A percentile compares a stretch with the other conserved stretches of the same genome.
These are phyloP conservation scores for Saccharomyces hybrid DNA, from an alignment of 1,139 yeast genomes.

Conservation along the genomic window DNA sequence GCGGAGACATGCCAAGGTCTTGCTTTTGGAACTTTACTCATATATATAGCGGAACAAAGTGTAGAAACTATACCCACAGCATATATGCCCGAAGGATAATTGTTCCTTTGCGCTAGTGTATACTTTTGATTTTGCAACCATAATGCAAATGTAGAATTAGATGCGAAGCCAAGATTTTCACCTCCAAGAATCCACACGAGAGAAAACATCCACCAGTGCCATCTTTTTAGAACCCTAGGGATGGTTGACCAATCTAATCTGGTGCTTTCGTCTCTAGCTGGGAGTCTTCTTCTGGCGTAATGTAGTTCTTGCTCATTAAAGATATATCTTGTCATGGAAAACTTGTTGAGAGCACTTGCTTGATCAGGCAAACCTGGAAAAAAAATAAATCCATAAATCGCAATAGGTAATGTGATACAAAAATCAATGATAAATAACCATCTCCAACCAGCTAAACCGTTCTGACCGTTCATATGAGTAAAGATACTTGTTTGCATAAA, in stretches of 20 bases:
- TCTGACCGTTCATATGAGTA: constrained; percentile 39
- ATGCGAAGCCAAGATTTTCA: constrained; percentile 48
- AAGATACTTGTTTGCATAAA: constrained; percentile 59
- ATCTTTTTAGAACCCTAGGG: constrained; percentile 43
- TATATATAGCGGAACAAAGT: constrained; percentile 40
- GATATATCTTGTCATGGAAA: constrained; percentile 26
- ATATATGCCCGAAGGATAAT: constrained; percentile 51
- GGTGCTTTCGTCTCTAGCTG: constrained; percentile 35
- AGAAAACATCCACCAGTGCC: constrained; percentile 56
- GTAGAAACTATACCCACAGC: constrained; percentile 49
- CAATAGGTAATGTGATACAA: constrained; percentile 47
- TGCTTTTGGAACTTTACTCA: constrained; percentile 38
- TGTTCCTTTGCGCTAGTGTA: constrained; percentile 43
- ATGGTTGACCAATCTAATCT: constrained; percentile 40
- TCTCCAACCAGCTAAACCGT: constrained; percentile 56
- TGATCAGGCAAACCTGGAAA: constrained; percentile 42
- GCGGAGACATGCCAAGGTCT: constrained; percentile 47
- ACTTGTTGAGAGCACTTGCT: constrained; percentile 8
- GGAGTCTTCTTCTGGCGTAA: constrained; percentile 37
- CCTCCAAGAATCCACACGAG: constrained; percentile 55
- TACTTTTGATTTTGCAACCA: constrained; percentile 43
- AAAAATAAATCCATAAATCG: constrained; percentile 47
- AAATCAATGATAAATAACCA: constrained; percentile 64
- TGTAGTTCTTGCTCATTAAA: constrained; percentile 36
- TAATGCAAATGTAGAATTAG: constrained; percentile 47